These are phyloP conservation scores for Moesziomyces sp. DNA, from an alignment of 1,284 basidiomycete genomes.

Conservation along the genomic window DNA sequence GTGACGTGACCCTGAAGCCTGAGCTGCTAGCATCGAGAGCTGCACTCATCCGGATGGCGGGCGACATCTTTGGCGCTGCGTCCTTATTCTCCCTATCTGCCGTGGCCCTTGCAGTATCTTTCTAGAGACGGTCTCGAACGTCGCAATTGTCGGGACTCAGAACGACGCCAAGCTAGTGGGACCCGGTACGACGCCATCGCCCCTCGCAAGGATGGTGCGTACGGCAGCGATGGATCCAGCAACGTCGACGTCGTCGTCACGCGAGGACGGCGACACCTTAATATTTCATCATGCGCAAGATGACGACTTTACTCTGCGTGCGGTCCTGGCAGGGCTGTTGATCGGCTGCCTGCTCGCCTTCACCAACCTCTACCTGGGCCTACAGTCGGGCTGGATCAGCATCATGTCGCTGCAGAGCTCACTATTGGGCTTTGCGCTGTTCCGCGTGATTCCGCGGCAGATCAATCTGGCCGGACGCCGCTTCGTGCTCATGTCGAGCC, in stretches of 20 bases:
- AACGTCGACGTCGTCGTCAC: background rate
- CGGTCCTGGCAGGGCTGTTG: constrained; percentile 74
- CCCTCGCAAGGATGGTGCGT: no score
- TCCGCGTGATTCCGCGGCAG: constrained; percentile 72
- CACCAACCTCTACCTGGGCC: constrained; percentile 80
- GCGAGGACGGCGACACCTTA: background rate
- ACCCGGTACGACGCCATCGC: no score
- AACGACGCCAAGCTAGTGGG: no score
- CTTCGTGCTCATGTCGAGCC: constrained; percentile 59
- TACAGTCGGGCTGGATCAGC: constrained; percentile 79
- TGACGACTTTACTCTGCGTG: constrained; percentile 64
- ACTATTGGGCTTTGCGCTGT: constrained; percentile 87
- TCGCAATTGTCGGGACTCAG: no score
- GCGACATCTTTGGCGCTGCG: no score
- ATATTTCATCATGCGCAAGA: background rate
- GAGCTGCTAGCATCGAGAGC: no score
- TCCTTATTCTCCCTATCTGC: no score
- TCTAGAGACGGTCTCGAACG: no score
- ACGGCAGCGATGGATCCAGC: no score
- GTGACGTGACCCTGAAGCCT: background rate
- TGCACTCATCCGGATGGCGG: no score
- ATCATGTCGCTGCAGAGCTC: constrained; percentile 97
- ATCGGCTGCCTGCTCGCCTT: constrained; percentile 81
- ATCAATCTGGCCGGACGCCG: constrained; percentile 32
- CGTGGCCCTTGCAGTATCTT: no score